Conservation (phyloP, 495 filamentous ascomycete species). For the Hypoxylon trugodes region DNA sequence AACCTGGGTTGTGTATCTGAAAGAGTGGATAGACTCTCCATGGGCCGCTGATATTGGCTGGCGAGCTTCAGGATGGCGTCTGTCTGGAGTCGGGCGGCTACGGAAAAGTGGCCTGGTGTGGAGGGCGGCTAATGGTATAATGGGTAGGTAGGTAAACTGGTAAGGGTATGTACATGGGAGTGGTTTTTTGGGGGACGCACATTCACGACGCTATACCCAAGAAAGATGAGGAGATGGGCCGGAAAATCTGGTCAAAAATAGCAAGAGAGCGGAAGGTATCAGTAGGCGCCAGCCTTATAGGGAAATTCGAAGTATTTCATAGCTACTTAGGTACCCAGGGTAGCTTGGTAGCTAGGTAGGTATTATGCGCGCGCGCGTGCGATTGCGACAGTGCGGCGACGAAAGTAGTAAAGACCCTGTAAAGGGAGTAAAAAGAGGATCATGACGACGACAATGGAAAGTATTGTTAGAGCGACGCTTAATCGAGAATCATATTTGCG, state of each 20-base stretch:
- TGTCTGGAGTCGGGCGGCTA: slow-evolving; percentile 62
- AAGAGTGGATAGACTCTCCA: slow-evolving; percentile 50
- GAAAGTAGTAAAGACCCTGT: slow-evolving; percentile 13
- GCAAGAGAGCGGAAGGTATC: slow-evolving; percentile 34
- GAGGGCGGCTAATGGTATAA: slow-evolving; percentile 54
- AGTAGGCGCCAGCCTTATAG: slow-evolving; percentile 47
- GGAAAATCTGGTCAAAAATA: slow-evolving; percentile 45
- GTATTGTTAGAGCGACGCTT: no score
- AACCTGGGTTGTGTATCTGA: slow-evolving; percentile 59
- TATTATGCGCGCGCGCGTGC: slow-evolving; percentile 35
- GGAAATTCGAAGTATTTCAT: slow-evolving; percentile 19
- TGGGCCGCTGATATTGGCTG: slow-evolving; percentile 58
- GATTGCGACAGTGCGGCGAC: slow-evolving; percentile 26
- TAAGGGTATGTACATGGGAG: slow-evolving; percentile 10
- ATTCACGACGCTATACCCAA: slow-evolving; percentile 17
- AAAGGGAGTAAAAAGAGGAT: background rate
- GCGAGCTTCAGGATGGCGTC: slow-evolving; percentile 55
- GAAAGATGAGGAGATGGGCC: slow-evolving; percentile 24
- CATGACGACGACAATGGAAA: slow-evolving; percentile 8
- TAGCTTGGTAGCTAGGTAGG: slow-evolving; percentile 8
- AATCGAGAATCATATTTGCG: background rate
- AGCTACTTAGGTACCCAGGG: no score
- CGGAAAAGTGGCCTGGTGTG: slow-evolving; percentile 44
- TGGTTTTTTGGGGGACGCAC: slow-evolving; percentile 39
- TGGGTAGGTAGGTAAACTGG: no score